Evolutionary conservation across 805 yeast genomes (phyloP).

Genomic region (Candida nemodendra): DNA sequence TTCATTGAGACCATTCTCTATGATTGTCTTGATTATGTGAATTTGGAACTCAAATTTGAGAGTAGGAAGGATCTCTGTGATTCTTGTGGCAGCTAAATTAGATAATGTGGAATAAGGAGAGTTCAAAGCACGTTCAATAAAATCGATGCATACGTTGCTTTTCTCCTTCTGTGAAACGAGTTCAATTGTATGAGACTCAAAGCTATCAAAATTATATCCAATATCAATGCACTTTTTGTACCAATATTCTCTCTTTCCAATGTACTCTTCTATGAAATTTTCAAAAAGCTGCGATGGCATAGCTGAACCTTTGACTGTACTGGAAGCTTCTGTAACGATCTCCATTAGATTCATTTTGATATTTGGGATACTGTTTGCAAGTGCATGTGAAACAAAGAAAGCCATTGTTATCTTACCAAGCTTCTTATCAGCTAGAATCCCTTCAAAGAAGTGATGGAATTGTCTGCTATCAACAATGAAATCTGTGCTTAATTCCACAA

Average conservation of each 20-base stretch:
- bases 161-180: constrained; percentile 64
- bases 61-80: constrained; percentile 53
- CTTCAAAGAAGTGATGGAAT: constrained; percentile 36
- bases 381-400: constrained; percentile 69
- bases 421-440: constrained; percentile 48
- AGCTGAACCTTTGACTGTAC: constrained; percentile 40
- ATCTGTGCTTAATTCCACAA: constrained; percentile 40
- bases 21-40: constrained; percentile 54
- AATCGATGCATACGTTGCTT: constrained; percentile 53
- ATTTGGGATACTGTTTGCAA: constrained; percentile 46
- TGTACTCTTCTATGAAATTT: constrained; percentile 44
- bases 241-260: constrained; percentile 47
- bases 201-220: constrained; percentile 48
- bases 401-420: constrained; percentile 57
- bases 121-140: constrained; percentile 54
- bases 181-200: constrained; percentile 59
- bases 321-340: constrained; percentile 41
- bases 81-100: constrained; percentile 47
- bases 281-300: constrained; percentile 48
- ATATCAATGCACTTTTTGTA: constrained; percentile 41
- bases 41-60: constrained; percentile 59
- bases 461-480: constrained; percentile 51
- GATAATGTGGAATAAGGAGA: constrained; percentile 44
- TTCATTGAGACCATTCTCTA: constrained; percentile 44
- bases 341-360: constrained; percentile 53